phyloP scores from a whole-genome alignment of 306 rosid genomes.

The Dalbergia cultrata region DNA sequence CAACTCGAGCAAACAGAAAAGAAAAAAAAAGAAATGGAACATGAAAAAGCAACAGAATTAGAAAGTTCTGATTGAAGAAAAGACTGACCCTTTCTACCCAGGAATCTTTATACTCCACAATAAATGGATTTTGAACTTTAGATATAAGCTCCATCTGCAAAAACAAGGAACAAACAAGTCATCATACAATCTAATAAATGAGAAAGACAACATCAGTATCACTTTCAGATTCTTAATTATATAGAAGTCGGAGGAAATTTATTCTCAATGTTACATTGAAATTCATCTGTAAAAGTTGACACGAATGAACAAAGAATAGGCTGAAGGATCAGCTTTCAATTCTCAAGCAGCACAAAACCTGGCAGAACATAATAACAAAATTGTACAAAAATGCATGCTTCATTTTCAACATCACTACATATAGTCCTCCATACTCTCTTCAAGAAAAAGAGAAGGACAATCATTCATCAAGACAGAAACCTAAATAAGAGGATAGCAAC shows the following conservation, averaged over 20 bases:
- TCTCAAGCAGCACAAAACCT: constrained; percentile 27
- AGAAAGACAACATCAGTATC: constrained; percentile 18
- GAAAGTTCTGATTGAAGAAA: constrained; percentile 25
- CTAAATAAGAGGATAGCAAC: background rate
- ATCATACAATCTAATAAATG: constrained; percentile 26
- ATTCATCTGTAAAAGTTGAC: constrained; percentile 30
- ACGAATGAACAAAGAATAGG: constrained; percentile 29
- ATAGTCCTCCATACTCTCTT: too few species aligned
- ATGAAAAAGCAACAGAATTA: constrained; percentile 23
- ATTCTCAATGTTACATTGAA: constrained; percentile 2
- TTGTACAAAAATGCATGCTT: background rate
- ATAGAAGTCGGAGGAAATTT: background rate
- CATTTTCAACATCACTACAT: constrained; percentile 8
- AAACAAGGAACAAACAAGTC: constrained; percentile 32
- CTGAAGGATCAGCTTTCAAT: constrained; percentile 8
- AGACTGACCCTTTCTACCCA: constrained; percentile 93
- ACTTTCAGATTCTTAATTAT: constrained; percentile 25
- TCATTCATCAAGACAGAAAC: too few species aligned
- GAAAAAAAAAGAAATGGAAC: background rate
- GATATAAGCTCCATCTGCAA: constrained; percentile 96
- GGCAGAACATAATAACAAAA: background rate
- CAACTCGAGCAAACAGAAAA: constrained; percentile 9
- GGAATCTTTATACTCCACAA: constrained; percentile 97
- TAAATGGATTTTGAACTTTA: constrained; percentile 82
- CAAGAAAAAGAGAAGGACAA: too few species aligned